Evolutionary conservation across 1,139 yeast genomes (phyloP).

Genomic region (Candida pseudoviswanathii): DNA sequence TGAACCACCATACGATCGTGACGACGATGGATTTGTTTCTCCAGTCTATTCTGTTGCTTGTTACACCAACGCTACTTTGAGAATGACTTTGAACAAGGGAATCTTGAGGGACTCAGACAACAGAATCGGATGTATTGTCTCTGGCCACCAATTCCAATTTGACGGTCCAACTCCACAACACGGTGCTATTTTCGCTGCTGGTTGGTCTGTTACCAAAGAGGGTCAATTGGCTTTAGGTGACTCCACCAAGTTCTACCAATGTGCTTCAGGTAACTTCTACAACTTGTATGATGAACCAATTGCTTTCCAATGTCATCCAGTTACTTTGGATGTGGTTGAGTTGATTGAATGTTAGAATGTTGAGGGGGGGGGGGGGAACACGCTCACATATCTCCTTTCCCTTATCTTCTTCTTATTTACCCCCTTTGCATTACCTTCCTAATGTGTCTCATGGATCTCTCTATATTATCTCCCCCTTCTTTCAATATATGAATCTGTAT

Average conservation of each 20-base stretch:
- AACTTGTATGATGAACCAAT: conserved; percentile 40
- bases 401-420: neutral
- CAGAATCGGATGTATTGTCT: conserved; percentile 46
- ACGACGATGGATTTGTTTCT: conserved; percentile 17
- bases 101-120: conserved; percentile 36
- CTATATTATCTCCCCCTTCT: neutral
- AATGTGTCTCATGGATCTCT: neutral
- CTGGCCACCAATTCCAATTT: conserved; percentile 46
- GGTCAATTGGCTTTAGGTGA: conserved; percentile 43
- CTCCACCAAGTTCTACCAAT: conserved; percentile 39
- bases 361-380: too few relatives aligned
- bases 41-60: conserved; percentile 41
- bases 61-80: conserved; percentile 30
- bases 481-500: neutral
- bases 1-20: conserved; percentile 4
- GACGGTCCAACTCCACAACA: conserved; percentile 49
- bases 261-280: conserved; percentile 46
- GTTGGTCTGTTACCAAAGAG: conserved; percentile 42
- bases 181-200: conserved; percentile 45
- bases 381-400: too few relatives aligned
- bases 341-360: conserved; percentile 32
- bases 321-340: conserved; percentile 38
- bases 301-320: conserved; percentile 38
- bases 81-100: conserved; percentile 35
- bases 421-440: neutral